These are phyloP conservation scores for Clavispora vitiphila DNA, from an alignment of 805 yeast species.

Conservation along the genomic window DNA sequence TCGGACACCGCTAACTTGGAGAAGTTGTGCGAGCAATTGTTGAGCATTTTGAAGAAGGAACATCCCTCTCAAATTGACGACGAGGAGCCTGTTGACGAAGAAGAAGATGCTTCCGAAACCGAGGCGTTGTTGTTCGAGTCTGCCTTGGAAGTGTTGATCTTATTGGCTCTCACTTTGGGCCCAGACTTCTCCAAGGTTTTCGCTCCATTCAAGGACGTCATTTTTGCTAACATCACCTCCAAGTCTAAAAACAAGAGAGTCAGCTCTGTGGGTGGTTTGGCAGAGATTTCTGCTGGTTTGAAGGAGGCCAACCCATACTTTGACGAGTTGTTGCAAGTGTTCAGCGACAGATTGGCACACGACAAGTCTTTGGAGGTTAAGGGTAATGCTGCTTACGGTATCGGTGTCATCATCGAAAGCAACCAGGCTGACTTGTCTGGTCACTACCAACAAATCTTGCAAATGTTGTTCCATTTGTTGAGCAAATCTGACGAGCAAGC, in stretches of 20 bases:
- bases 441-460: slow-evolving; percentile 65
- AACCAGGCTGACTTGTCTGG: slow-evolving; percentile 55
- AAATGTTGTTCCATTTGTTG: slow-evolving; percentile 73
- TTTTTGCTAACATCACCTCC: slow-evolving; percentile 53
- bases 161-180: slow-evolving; percentile 71
- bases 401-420: slow-evolving; percentile 66
- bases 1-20: slow-evolving; percentile 53
- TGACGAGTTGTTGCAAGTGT: slow-evolving; percentile 64
- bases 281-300: slow-evolving; percentile 81
- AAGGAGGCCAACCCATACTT: slow-evolving; percentile 60
- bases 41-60: slow-evolving; percentile 70
- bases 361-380: slow-evolving; percentile 83
- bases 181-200: slow-evolving; percentile 73
- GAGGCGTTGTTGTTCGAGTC: slow-evolving; percentile 74
- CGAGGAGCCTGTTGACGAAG: slow-evolving; percentile 60
- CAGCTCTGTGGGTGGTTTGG: slow-evolving; percentile 81
- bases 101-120: slow-evolving; percentile 43
- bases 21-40: slow-evolving; percentile 61
- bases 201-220: slow-evolving; percentile 60
- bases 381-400: slow-evolving; percentile 94
- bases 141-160: slow-evolving; percentile 79
- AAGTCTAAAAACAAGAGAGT: slow-evolving; percentile 72
- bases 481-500: slow-evolving; percentile 52
- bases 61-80: slow-evolving; percentile 77
- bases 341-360: slow-evolving; percentile 63